A percentile compares a stretch with the other conserved stretches of the same genome.
These are phyloP conservation scores for Nicotiana attenuata DNA, from an alignment of 257 asterid species.

Conservation along the genomic window DNA sequence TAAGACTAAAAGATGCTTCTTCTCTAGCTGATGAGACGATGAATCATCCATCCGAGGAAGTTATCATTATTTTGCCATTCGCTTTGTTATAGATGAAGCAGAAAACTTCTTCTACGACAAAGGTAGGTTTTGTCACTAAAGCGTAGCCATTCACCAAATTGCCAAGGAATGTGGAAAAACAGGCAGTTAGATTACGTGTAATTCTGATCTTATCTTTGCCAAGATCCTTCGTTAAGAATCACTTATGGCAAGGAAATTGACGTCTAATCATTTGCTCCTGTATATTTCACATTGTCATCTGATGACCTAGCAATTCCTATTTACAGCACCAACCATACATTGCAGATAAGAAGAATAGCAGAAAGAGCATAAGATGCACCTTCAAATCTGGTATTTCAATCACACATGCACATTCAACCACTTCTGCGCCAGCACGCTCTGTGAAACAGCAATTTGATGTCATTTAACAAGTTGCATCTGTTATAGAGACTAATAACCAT, in stretches of 20 bases:
- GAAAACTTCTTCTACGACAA: not conserved
- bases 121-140: not conserved
- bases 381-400: conserved; percentile 70
- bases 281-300: not conserved
- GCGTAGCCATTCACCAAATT: not conserved
- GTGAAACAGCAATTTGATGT: conserved; percentile 12
- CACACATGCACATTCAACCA: conserved; percentile 76
- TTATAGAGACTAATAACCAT: not conserved
- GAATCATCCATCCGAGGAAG: conserved; percentile 1
- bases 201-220: not conserved
- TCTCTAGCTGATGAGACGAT: not conserved
- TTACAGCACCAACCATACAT: not conserved
- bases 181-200: not conserved
- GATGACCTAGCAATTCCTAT: not conserved
- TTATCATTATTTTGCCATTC: not conserved
- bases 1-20: not conserved
- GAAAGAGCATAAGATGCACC: conserved; percentile 22
- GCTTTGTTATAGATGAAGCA: not conserved
- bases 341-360: not conserved
- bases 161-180: not conserved
- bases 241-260: not conserved
- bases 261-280: not conserved
- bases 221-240: not conserved
- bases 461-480: not conserved
- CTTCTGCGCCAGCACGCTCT: conserved; percentile 79